phyloP scores from a whole-genome alignment of 2,329 filamentous ascomycete genomes.

The Colletotrichum navitas region DNA sequence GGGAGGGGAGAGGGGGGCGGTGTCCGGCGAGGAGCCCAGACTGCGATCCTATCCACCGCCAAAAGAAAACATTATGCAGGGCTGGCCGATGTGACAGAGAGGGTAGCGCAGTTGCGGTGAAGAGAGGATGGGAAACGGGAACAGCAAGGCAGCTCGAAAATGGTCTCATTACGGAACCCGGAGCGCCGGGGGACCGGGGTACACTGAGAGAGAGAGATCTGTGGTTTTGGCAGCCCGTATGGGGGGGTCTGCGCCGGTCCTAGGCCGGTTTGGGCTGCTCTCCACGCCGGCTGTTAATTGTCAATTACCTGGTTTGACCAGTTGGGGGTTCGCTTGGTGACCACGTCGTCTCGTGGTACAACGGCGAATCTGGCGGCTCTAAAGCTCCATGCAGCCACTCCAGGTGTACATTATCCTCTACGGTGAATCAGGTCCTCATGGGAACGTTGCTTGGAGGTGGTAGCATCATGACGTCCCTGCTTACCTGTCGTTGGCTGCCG shows the following conservation, averaged over 20 bases:
- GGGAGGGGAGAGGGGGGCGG: neutral
- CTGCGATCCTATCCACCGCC: neutral
- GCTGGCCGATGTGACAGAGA: neutral
- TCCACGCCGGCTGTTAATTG: neutral
- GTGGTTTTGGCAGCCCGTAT: neutral
- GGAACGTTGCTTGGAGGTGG: neutral
- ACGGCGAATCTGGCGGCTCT: too few relatives aligned
- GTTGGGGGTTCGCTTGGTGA: neutral
- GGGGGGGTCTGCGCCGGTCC: slow-evolving; percentile 6
- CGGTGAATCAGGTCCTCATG: neutral
- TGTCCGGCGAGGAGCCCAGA: neutral
- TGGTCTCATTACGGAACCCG: slow-evolving; percentile 6
- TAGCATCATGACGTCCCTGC: neutral
- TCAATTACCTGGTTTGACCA: neutral
- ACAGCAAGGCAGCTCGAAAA: neutral
- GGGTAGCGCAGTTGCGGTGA: slow-evolving; percentile 11
- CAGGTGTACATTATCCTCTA: neutral
- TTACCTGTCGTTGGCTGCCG: neutral
- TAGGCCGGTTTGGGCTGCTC: slow-evolving; percentile 3
- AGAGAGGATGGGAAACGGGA: neutral
- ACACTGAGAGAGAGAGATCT: too few relatives aligned
- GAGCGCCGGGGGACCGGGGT: neutral
- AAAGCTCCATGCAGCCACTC: neutral
- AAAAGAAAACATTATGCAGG: neutral
- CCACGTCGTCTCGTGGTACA: too few relatives aligned